These are phyloP conservation scores for Zhuliangozyma parablackwelliae DNA, from an alignment of 1,139 yeast genomes.

Conservation along the genomic window DNA sequence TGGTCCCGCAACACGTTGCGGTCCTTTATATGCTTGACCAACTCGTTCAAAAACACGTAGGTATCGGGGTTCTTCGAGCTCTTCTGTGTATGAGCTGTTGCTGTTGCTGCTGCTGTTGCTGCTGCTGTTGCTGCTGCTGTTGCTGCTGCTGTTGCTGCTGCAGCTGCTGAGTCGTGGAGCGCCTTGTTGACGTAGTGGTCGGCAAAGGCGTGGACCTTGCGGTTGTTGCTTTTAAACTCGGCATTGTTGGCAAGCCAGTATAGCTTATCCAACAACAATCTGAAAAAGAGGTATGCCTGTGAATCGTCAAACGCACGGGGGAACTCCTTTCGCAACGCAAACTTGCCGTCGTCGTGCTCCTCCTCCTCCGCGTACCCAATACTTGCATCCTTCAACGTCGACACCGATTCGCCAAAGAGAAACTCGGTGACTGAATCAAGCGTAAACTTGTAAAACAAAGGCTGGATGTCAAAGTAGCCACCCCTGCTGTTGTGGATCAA, in stretches of 20 bases:
- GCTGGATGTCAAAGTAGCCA: slow-evolving; percentile 29
- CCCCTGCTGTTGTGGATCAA: slow-evolving; percentile 22
- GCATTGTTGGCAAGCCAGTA: slow-evolving; percentile 21
- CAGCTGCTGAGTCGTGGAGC: slow-evolving; percentile 21
- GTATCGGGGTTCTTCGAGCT: slow-evolving; percentile 12
- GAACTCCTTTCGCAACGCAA: slow-evolving; percentile 18
- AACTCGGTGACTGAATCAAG: slow-evolving; percentile 41
- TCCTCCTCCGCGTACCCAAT: slow-evolving; percentile 19
- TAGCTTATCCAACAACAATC: slow-evolving; percentile 26
- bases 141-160: no score
- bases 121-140: no score
- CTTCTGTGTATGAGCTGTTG: no score
- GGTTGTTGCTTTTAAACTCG: slow-evolving; percentile 18
- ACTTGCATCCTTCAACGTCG: slow-evolving; percentile 25
- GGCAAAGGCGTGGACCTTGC: slow-evolving; percentile 26
- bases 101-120: no score
- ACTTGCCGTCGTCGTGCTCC: slow-evolving; percentile 9
- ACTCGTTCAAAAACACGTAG: slow-evolving; percentile 41
- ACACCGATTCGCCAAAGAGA: slow-evolving; percentile 36
- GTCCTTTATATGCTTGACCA: slow-evolving; percentile 42
- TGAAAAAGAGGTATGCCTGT: slow-evolving; percentile 24
- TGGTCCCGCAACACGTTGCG: slow-evolving; percentile 41
- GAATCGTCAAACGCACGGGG: slow-evolving; percentile 27
- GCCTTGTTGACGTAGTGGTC: slow-evolving; percentile 26
- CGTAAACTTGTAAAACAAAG: slow-evolving; percentile 32